Conservation (phyloP, 768 basidiomycete genomes). For the Amanita pallidorosea region DNA sequence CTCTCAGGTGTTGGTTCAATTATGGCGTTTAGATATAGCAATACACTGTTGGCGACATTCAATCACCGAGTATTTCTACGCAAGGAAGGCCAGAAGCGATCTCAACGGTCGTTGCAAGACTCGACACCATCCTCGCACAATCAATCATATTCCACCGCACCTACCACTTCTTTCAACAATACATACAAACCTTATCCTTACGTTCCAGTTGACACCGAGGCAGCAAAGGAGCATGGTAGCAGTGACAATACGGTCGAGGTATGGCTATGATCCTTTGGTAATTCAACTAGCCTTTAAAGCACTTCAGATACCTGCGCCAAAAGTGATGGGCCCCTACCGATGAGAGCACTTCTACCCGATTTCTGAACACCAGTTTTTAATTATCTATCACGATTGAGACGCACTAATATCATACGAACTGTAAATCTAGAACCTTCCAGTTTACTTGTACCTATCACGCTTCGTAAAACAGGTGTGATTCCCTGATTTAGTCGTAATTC, state of each 20-base stretch:
- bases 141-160: neutral
- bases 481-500: no score
- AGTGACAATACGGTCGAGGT: neutral
- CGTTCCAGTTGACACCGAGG: neutral
- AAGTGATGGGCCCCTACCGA: neutral
- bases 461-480: no score
- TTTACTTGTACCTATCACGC: no score
- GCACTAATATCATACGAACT: no score
- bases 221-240: neutral
- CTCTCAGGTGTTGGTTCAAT: neutral
- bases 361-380: no score
- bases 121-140: neutral
- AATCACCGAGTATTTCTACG: conserved; percentile 9
- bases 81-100: neutral
- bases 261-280: neutral
- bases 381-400: no score
- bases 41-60: conserved; percentile 9
- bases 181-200: neutral
- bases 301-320: neutral
- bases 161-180: neutral
- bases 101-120: neutral
- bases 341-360: neutral
- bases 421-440: no score
- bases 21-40: conserved; percentile 2
- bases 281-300: neutral